Evolutionary conservation across 257 asterid species (phyloP), one percentile per base, ranked within the genome.

Genomic region (Gentiana dahurica): DNA sequence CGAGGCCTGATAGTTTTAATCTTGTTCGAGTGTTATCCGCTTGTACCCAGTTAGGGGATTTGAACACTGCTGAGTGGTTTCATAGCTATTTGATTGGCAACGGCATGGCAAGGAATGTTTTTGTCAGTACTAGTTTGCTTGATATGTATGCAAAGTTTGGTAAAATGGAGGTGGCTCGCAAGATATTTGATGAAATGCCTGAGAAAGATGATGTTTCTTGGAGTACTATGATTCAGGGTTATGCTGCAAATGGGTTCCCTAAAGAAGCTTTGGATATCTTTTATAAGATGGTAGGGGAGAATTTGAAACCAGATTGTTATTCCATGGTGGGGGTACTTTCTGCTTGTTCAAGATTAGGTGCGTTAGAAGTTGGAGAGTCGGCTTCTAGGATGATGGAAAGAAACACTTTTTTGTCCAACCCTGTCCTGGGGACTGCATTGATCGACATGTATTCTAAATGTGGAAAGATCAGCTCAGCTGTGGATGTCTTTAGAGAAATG

Each of bases 241-340:
- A 69, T 52, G 81, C 76, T 1, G 73, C 75, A 5, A 72, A 76
- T 47, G 79, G 79, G 57, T 73, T 60, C 66, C 79, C 79, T 10
- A 60, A 59, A 70, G 74, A 72, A 55, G 79, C 81, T 2, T 39
- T 76, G 69, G 72, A 76, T 52, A 48, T 72, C 44, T 76, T 76
- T 57, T 49, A 69, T 56, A 49, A 8, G 43, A 76, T 76, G 81
- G 73, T 44, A 37, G 15, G 47, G 44, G 65, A 62, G 52, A 57
- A 36, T 32, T 5, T 66, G 54, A 61, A 38, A 5, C 76, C 71
- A 2, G 81, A 76, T 59, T 67, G 78, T 33, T 72, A 76, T 60
- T 58, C 75, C 12, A 72, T 78, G 61, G 81, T 78, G n/a, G 85
- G 85, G 34, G 79, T 78, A 50, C 81, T 78, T 6, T 75, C 79